These are phyloP conservation scores for Brettanomyces custersianus DNA, from an alignment of 805 yeast species.

Conservation along the genomic window DNA sequence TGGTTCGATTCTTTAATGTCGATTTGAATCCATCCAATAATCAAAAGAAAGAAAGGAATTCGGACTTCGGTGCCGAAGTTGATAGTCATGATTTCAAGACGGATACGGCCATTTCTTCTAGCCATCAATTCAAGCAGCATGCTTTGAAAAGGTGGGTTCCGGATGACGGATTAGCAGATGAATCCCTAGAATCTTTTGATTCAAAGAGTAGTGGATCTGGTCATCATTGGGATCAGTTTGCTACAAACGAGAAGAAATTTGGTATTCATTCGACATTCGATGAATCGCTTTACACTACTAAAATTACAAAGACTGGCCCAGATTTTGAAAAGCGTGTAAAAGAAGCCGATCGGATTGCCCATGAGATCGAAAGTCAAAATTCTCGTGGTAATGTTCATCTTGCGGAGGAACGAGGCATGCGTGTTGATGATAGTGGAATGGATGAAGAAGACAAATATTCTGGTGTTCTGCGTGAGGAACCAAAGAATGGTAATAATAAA, in stretches of 20 bases:
- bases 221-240: constrained; percentile 83
- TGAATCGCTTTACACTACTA: constrained; percentile 82
- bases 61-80: background rate
- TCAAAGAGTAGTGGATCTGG: constrained; percentile 6
- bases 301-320: constrained; percentile 59
- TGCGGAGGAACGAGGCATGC: constrained; percentile 84
- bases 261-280: constrained; percentile 81
- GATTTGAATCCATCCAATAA: constrained; percentile 17
- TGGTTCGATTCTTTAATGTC: constrained; percentile 34
- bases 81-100: constrained; percentile 49
- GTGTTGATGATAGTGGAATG: constrained; percentile 71
- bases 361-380: constrained; percentile 67
- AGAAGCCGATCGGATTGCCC: constrained; percentile 72
- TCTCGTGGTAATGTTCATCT: constrained; percentile 65
- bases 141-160: constrained; percentile 84
- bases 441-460: constrained; percentile 97
- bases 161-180: constrained; percentile 31
- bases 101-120: constrained; percentile 72
- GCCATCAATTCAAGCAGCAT: constrained; percentile 44
- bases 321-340: constrained; percentile 56
- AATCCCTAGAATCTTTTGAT: constrained; percentile 10
- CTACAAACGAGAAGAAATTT: constrained; percentile 80
- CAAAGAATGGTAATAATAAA: constrained; percentile 18
- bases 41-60: background rate
- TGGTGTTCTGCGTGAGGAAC: constrained; percentile 64